A percentile compares a stretch with the other conserved stretches of the same genome.
These are phyloP conservation scores for Crithidia bombi DNA, from an alignment of 208 protist genomes.

Conservation along the genomic window DNA sequence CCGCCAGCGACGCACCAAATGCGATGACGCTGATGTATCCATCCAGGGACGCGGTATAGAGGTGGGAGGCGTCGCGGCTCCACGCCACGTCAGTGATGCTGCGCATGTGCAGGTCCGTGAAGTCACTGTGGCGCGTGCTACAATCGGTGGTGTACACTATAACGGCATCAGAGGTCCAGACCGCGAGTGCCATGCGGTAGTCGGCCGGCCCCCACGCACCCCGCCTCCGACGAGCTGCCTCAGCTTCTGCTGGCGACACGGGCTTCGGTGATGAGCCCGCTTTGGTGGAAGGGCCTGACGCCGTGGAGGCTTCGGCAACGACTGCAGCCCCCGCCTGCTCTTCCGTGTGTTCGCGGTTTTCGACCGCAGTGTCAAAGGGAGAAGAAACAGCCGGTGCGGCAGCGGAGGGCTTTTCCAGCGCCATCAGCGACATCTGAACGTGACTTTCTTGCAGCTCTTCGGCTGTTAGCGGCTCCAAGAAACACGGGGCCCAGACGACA, in stretches of 20 bases:
- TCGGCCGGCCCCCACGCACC: constrained; percentile 76
- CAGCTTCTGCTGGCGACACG: background rate
- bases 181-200: constrained; percentile 86
- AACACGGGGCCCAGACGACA: constrained; percentile 82
- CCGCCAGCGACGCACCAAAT: constrained; percentile 55
- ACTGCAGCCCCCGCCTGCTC: background rate
- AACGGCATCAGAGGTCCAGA: constrained; percentile 86
- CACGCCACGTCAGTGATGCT: constrained; percentile 90
- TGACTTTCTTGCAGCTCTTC: constrained; percentile 18
- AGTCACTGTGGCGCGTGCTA: constrained; percentile 83
- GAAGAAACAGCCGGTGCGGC: too few species aligned
- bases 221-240: constrained; percentile 16
- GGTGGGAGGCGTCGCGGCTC: constrained; percentile 55
- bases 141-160: constrained; percentile 88
- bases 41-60: constrained; percentile 82
- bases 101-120: constrained; percentile 88
- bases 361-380: too few species aligned
- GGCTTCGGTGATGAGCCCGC: background rate
- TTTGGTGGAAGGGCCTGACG: background rate
- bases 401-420: background rate
- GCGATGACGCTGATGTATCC: constrained; percentile 85
- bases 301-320: background rate
- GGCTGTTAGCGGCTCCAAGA: constrained; percentile 53
- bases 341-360: too few species aligned
- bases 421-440: constrained; percentile 12